Percentiles rank a stretch among this genome's conserved stretches.
Evolutionary conservation across 1,139 yeast species (phyloP).

Genomic region (Candida albicans): DNA sequence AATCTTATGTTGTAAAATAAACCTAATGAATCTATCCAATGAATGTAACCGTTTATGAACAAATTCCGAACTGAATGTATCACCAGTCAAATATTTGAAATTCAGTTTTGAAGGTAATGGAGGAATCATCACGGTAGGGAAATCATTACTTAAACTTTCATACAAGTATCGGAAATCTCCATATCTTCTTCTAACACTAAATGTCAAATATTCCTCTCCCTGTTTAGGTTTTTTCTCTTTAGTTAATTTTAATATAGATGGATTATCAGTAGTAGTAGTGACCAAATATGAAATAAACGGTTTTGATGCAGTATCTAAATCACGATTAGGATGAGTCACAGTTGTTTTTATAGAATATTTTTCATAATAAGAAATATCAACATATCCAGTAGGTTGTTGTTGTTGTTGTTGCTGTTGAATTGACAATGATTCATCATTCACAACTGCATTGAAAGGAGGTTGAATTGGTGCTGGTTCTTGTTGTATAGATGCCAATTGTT

Average conservation of each 20-base stretch:
- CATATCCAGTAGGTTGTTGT: constrained; percentile 5
- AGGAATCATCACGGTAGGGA: constrained; percentile 83
- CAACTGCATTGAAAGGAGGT: not conserved
- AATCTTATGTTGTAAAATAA: constrained; percentile 72
- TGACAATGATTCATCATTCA: not conserved
- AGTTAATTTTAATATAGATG: constrained; percentile 38
- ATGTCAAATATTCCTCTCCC: constrained; percentile 30
- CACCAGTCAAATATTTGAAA: constrained; percentile 93
- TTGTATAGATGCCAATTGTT: not conserved
- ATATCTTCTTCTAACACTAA: constrained; percentile 71
- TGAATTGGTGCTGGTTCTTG: not conserved
- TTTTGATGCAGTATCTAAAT: constrained; percentile 70
- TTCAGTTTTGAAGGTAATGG: constrained; percentile 94
- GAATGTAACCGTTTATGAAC: constrained; percentile 85
- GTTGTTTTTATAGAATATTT: constrained; percentile 35
- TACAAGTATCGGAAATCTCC: constrained; percentile 78
- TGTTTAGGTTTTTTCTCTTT: constrained; percentile 16
- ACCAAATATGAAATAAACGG: constrained; percentile 81
- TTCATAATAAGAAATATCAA: constrained; percentile 18
- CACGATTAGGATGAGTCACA: constrained; percentile 77
- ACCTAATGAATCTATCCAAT: constrained; percentile 68
- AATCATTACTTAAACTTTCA: constrained; percentile 72
- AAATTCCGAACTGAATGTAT: constrained; percentile 77
- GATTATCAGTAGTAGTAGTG: constrained; percentile 57
- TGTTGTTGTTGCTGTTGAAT: not conserved